A percentile compares a stretch with the other conserved stretches of the same genome.
Conservation (phyloP, 2,329 filamentous ascomycete genomes). For the Penicillium sumatraense region DNA sequence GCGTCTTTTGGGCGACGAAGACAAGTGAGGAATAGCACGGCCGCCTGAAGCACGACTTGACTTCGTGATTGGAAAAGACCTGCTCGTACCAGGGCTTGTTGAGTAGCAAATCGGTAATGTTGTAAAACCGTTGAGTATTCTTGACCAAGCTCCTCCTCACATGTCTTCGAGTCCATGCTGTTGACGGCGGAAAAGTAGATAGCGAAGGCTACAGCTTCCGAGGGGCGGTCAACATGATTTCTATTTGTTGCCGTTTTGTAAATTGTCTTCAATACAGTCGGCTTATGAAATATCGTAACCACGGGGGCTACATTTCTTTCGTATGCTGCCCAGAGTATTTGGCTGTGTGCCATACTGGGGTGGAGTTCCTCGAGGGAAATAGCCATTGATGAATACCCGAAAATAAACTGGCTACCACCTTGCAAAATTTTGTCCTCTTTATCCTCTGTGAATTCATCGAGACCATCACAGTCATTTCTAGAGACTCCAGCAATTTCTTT, state of each 20-base stretch:
- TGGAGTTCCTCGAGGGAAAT: neutral
- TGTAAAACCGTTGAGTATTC: neutral
- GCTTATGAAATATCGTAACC: neutral
- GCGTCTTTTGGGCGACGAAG: neutral
- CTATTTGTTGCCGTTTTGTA: too few relatives aligned
- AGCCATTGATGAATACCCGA: neutral
- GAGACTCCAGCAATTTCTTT: too few relatives aligned
- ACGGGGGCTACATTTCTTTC: neutral
- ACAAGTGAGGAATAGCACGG: conserved; percentile 8
- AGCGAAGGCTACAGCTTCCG: too few relatives aligned
- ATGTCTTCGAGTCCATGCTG: too few relatives aligned
- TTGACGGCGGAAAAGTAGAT: too few relatives aligned
- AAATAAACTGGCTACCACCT: too few relatives aligned
- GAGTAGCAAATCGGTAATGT: neutral
- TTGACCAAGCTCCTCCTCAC: too few relatives aligned
- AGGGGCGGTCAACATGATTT: neutral
- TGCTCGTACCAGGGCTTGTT: conserved; percentile 6
- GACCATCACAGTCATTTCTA: too few relatives aligned
- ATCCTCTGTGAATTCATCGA: too few relatives aligned
- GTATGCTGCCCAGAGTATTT: neutral
- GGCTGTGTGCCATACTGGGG: neutral
- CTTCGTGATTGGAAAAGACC: conserved; percentile 1
- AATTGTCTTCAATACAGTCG: neutral
- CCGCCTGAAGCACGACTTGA: conserved; percentile 1
- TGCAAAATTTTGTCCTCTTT: too few relatives aligned